phyloP scores from a whole-genome alignment of 345 rosid species.

The Eutrema japonicum region DNA sequence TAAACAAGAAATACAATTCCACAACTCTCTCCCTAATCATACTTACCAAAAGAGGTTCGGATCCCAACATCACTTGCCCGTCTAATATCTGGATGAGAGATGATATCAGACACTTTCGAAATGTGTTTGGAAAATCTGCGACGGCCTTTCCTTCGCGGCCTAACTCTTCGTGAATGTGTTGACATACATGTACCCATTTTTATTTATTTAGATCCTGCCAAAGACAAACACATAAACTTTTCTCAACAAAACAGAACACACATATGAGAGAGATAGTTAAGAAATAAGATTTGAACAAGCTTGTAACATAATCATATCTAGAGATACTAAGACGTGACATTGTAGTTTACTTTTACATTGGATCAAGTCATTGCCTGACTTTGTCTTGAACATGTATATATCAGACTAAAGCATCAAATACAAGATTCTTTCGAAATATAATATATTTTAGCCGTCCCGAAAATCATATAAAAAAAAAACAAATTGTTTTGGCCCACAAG shows the following conservation, averaged over 20 bases:
- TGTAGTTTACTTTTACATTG: slow-evolving; percentile 30
- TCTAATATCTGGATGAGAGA: slow-evolving; percentile 46
- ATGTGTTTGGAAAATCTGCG: slow-evolving; percentile 46
- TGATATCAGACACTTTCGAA: slow-evolving; percentile 45
- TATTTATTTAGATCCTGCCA: slow-evolving; percentile 39
- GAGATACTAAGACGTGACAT: slow-evolving; percentile 25
- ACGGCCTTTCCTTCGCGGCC: slow-evolving; percentile 44
- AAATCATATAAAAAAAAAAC: background rate
- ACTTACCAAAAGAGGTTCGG: slow-evolving; percentile 54
- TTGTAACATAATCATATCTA: slow-evolving; percentile 6
- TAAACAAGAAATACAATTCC: slow-evolving; percentile 4
- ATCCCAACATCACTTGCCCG: slow-evolving; percentile 48
- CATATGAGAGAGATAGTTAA: background rate
- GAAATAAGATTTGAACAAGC: slow-evolving; percentile 8
- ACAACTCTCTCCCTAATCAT: slow-evolving; percentile 19
- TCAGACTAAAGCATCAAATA: slow-evolving; percentile 24
- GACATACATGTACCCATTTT: slow-evolving; percentile 81
- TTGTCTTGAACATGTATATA: slow-evolving; percentile 27
- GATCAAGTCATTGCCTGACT: slow-evolving; percentile 41
- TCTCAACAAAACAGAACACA: background rate
- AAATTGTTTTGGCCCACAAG: slow-evolving; percentile 33
- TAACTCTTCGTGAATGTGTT: slow-evolving; percentile 47
- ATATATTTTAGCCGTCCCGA: slow-evolving; percentile 22
- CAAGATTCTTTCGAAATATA: slow-evolving; percentile 11
- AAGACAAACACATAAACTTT: slow-evolving; percentile 1